Evolutionary conservation across 2,329 filamentous ascomycete species (phyloP), one percentile per base, ranked within the genome.

Genomic region (Juglanconis juglandina): DNA sequence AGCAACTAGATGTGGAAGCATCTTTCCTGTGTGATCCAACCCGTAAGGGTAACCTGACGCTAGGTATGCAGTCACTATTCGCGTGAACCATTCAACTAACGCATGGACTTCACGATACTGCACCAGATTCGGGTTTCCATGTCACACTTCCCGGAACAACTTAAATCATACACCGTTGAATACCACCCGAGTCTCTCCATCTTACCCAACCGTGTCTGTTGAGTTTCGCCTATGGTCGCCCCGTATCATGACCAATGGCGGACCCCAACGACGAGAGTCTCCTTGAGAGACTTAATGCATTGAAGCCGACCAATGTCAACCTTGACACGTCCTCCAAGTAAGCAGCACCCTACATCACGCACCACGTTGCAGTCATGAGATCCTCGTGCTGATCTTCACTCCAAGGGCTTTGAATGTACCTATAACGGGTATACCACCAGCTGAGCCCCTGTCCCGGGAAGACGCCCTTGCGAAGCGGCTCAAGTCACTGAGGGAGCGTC

Each of bases 251-350:
- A 55, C 51, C 41, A 53, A 63, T 63, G 61, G 58, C 61, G 30
- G 54, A 56, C 34, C 44, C 56, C 11, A 35, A 49, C 13, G 81
- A 84, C 65, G 76, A 73, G 62, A 78, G 77, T 24, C 72, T 86
- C 32, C 71, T 85, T 30, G 79, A 82, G 59, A 79, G 83, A 35
- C 74, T 86, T 35, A 82, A 83, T 55, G 83, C 83, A 9, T 72
- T 86, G 42, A 77, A 79, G 69, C 67, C 74, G 4, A 73, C 71
- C 53, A 70, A 72, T 63, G 65, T 78, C 56, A 69, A 68, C 35
- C 66, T 76, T 53, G 72, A 73, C 24, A 61, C 66, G 24, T 68
- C 75, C 17, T 66, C 73, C 71, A 75, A 74, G 79, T 81, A 79
- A 72, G 71, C 61, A 66, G 54, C 56, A 24, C 24, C 24, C 24